Base-by-base conservation (phyloP, 805 yeast genomes). In the Candida incommunis region DNA sequence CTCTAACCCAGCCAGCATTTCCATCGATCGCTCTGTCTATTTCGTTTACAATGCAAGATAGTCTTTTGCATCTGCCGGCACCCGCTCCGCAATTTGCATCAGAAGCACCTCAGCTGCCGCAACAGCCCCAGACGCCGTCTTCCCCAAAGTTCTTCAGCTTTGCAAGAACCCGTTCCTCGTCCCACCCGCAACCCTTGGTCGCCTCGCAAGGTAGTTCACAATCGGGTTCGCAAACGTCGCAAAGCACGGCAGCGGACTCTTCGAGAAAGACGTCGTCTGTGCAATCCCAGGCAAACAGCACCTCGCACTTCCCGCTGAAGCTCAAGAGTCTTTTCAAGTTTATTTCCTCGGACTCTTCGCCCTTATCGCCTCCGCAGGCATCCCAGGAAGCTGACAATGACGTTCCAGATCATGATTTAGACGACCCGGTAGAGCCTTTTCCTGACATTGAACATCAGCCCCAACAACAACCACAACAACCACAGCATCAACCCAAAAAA, bases 271-370 rank as follows among this genome's bases (percentile, higher is more conserved):
- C 27, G 7, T 25, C 27, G 13, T 9, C 7, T 25, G 13, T 7
- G 13, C 7, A 7, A 9, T 7, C 27, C 27, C 13, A 11, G 18
- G 11, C 20, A 9, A 31, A 31, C 37, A 5, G 7, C 7, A 31
- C 37, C 20, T 31, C 37, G 5, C 37, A 31, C 37, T 50, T 58
- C 42, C 62, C 63, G n/a, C 59, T 51, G 50, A 51, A 56, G 42
- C 52, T 61, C 35, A 56, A 56, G 43, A 56, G 48, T 45, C 51
- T 61, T 45, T 61, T 61, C 48, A 53, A 54, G 46, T 60, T 60
- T 50, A 53, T 31, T 31, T 31, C 37, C 13, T 11, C 7, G 9
- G 37, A 31, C n/a, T 31, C 37, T 11, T 31, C 37, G 9, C 37
- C 37, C n/a, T 13, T 9, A 25, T 9, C 11, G 18, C 50, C 41